Evolutionary conservation across 495 filamentous ascomycete species (phyloP).

Genomic region (Lasiosphaeriaceae sp.): DNA sequence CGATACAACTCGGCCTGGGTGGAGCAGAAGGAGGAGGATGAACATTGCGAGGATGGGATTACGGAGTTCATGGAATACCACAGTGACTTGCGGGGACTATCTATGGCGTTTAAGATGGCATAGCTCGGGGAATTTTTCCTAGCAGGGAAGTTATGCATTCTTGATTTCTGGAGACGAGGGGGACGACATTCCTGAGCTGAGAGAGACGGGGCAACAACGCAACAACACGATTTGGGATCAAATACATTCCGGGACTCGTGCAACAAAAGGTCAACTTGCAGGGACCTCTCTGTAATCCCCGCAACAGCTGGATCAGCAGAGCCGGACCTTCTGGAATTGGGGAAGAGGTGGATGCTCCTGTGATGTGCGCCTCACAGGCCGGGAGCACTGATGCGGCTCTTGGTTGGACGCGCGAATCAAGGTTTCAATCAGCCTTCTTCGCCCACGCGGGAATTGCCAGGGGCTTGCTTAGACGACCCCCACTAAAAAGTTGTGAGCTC

Average conservation of each 20-base stretch:
- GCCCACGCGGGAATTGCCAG: neutral
- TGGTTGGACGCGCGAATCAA: neutral
- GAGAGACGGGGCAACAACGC: too few relatives aligned
- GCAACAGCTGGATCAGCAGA: slow-evolving; percentile 2
- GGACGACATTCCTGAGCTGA: too few relatives aligned
- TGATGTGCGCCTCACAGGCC: slow-evolving; percentile 5
- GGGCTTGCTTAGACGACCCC: neutral
- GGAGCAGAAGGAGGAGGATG: neutral
- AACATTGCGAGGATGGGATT: neutral
- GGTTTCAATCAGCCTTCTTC: neutral
- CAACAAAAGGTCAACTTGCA: neutral
- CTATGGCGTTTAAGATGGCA: neutral
- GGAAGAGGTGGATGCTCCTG: neutral
- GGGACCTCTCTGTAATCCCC: neutral
- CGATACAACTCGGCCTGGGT: neutral
- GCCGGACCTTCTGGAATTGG: neutral
- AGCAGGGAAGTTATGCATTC: neutral
- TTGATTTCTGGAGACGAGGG: too few relatives aligned
- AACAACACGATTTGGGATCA: too few relatives aligned
- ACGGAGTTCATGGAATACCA: slow-evolving; percentile 13
- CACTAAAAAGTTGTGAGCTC: neutral
- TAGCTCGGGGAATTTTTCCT: neutral
- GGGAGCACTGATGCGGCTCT: neutral
- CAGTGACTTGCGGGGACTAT: slow-evolving; percentile 1
- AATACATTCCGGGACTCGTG: neutral